These are phyloP conservation scores for Gillenia trifoliata DNA, from an alignment of 306 rosid species.

Conservation along the genomic window DNA sequence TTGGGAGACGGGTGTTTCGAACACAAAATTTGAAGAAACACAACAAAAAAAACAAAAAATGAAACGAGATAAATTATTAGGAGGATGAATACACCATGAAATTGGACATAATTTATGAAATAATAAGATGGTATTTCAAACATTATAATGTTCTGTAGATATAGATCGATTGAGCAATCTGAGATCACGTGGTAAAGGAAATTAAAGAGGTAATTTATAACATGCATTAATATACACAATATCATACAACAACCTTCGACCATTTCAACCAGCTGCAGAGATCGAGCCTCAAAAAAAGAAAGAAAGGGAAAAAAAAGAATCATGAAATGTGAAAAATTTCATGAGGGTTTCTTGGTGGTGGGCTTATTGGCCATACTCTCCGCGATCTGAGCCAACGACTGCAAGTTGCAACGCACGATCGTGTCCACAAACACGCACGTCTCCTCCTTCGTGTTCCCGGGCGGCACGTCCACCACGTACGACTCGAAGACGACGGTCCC, in stretches of 20 bases:
- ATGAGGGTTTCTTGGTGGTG: background rate
- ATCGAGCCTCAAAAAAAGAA: background rate
- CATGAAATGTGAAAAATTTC: background rate
- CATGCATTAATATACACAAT: background rate
- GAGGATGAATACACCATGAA: background rate
- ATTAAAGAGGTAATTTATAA: background rate
- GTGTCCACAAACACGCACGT: conserved; percentile 92
- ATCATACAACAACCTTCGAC: background rate
- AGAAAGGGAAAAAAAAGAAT: background rate
- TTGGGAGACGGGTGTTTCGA: too few species aligned
- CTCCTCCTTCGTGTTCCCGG: conserved; percentile 79
- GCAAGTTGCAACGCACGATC: conserved; percentile 88
- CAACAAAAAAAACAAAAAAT: background rate
- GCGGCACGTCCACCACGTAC: conserved; percentile 80
- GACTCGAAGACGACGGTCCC: conserved; percentile 86
- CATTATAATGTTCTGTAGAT: too few species aligned
- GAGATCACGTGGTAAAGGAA: background rate
- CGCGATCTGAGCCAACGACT: conserved; percentile 76
- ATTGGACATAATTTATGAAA: background rate
- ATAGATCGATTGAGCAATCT: background rate
- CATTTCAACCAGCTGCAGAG: background rate
- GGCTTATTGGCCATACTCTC: conserved; percentile 40
- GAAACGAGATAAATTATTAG: background rate
- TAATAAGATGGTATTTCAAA: background rate
- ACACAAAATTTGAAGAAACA: too few species aligned